A percentile compares a stretch with the other conserved stretches of the same genome.
These are phyloP conservation scores for Medicago arabica DNA, from an alignment of 306 rosid species.

Conservation along the genomic window DNA sequence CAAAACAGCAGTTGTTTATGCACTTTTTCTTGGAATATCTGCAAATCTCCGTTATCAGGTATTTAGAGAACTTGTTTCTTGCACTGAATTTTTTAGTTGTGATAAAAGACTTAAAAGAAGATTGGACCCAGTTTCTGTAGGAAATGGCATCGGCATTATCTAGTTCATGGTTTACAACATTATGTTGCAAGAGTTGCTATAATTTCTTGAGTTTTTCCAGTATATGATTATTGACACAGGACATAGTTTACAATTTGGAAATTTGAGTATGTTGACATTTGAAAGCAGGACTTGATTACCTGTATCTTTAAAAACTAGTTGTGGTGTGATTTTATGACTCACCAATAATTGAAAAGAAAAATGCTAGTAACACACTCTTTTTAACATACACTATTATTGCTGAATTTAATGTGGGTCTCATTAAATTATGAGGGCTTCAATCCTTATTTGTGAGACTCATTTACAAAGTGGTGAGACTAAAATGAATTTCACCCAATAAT, in stretches of 20 bases:
- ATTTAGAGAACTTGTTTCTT: conserved; percentile 34
- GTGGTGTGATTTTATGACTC: conserved; percentile 6
- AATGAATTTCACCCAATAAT: neutral
- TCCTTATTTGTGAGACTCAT: neutral
- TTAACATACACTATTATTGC: conserved; percentile 1
- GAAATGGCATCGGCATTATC: conserved; percentile 32
- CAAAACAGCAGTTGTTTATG: conserved; percentile 77
- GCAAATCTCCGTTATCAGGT: conserved; percentile 98
- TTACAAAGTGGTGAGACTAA: neutral
- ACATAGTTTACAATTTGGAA: conserved; percentile 1
- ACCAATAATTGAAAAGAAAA: conserved; percentile 28
- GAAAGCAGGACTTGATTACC: conserved; percentile 22
- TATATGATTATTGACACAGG: conserved; percentile 19
- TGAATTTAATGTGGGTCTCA: neutral
- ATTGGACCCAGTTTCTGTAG: conserved; percentile 37
- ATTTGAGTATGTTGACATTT: conserved; percentile 16
- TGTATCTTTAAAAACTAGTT: conserved; percentile 5
- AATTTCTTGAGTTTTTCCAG: conserved; percentile 21
- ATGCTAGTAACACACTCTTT: neutral
- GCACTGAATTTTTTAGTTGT: conserved; percentile 25
- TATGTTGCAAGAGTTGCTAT: conserved; percentile 11
- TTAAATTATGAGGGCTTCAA: neutral
- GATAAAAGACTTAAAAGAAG: conserved; percentile 16
- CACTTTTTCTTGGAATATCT: conserved; percentile 78
- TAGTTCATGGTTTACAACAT: neutral